phyloP scores from a whole-genome alignment of 1,284 basidiomycete species.

The Stygiomarasmius scandens region DNA sequence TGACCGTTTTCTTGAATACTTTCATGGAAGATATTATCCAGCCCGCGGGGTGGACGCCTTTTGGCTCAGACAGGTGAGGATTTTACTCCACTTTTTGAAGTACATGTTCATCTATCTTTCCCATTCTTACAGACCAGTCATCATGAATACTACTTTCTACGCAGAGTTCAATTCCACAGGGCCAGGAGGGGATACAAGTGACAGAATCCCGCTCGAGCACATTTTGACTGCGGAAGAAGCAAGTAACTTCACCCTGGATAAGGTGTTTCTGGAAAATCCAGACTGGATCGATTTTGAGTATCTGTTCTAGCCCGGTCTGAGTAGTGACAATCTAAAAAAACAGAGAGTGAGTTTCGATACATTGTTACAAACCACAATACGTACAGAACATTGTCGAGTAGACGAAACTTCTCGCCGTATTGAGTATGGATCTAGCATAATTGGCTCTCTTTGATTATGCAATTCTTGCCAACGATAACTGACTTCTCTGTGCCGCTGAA shows the following conservation, averaged over 20 bases:
- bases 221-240: constrained; percentile 46
- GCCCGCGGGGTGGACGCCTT: constrained; percentile 55
- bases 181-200: constrained; percentile 52
- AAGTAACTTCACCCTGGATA: constrained; percentile 43
- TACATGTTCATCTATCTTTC: neutral
- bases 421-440: too few relatives aligned
- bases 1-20: constrained; percentile 53
- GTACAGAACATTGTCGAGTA: too few relatives aligned
- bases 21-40: constrained; percentile 64
- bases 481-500: too few relatives aligned
- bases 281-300: constrained; percentile 61
- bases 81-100: neutral
- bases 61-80: constrained; percentile 44
- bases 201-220: constrained; percentile 50
- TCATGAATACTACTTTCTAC: constrained; percentile 60
- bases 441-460: too few relatives aligned
- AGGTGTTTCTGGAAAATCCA: constrained; percentile 52
- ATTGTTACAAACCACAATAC: too few relatives aligned
- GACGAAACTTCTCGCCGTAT: too few relatives aligned
- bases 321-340: too few relatives aligned
- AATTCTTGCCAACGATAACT: too few relatives aligned
- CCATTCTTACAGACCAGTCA: constrained; percentile 37
- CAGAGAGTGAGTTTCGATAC: too few relatives aligned
- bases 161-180: constrained; percentile 62
- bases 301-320: constrained; percentile 31